Base-by-base conservation (phyloP, 2,329 filamentous ascomycete genomes). In the Verruconis gallopava region DNA sequence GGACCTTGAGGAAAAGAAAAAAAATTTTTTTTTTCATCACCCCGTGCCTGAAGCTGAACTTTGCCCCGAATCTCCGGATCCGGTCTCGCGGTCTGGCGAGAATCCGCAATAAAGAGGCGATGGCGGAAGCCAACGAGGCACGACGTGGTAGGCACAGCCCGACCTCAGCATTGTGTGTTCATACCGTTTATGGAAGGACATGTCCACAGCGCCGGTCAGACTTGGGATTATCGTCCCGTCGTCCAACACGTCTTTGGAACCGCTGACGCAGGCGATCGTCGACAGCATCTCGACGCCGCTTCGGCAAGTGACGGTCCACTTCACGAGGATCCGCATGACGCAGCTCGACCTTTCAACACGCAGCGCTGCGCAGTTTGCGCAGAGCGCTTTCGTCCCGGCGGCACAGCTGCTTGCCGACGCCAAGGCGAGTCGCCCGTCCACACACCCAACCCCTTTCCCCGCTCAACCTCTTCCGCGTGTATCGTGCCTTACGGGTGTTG, bases 191-290 rank as follows among this genome's bases (percentile, higher is more conserved):
- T n/a, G n/a, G n/a, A n/a, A n/a, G n/a, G 25, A 9, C 25, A 30
- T 30, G 25, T 9, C 25, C n/a, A n/a, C n/a, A 30, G 15, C n/a
- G n/a, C 38, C 40, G 9, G 15, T 48, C 11, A 44, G 45, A 19
- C 42, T 67, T 21, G 65, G 62, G 38, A 56, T 68, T 37, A 58
- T 67, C 20, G 58, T 64, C 19, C 64, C 64, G 13, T 63, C 58
- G 30, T 65, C 64, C 40, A 66, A 67, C 49, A 67, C 63, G 9
- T 56, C 57, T 3, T 55, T 67, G 14, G 65, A 67, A 48, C 62
- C 63, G 6, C 53, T 67, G 12, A 64, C 63, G 4, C 53, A 53
- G 18, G 53, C 55, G 22, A 58, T 67, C 37, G 43, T 66, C 37
- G 47, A 52, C 13, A 48, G 48, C 13, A 51, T 63, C 13, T 48